Base-by-base conservation (phyloP, 192 early-diverging fungal genomes). In the Coemansia sp. region DNA sequence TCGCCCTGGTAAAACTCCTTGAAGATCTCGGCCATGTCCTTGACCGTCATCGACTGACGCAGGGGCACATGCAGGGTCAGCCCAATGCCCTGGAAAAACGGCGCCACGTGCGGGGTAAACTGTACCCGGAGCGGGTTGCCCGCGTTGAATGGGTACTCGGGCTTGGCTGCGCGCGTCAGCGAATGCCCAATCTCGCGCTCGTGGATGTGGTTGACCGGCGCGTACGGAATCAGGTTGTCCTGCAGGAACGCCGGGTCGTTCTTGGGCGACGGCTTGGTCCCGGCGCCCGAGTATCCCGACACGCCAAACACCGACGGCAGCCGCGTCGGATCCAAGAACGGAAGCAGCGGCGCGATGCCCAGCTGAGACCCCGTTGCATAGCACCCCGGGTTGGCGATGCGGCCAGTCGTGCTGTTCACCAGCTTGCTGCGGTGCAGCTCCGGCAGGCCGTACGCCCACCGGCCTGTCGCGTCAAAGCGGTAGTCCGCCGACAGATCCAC, bases 261-360 rank as follows among this genome's bases (percentile, higher is more conserved):
- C 77, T 97, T 98, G 54, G 87, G 90, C 50, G 92, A 94, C 40
- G 97, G 95, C 58, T 89, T 95, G 29, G 97, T 99, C 4, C 97
- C 97, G 10, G 97, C 97, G n/a, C 97, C 97, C 64, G 90, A 92
- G 83, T 99, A 99, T 16, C 97, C 97, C 32, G 92, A 95, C 4
- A 98, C 92, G 51, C 93, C 94, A 86, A 97, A 95, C 24, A 97
- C 84, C 23, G 93, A 89, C 21, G 92, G 92, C 27, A 82, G 70
- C 10, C 76, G 66, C 3, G 66, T 38, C 0, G 67, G 14, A 24
- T 75, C 82, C 47, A 92, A 48, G 57, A 78, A 86, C 8, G 85
- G 84, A 42, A 94, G 68, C 46, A 99, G 79, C 12, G 97, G 97
- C 8, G 86, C 88, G 57, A 97, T 74, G 0, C 90, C 85, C 62